Conservation (phyloP, 805 yeast species). For the Candida patagonica region DNA sequence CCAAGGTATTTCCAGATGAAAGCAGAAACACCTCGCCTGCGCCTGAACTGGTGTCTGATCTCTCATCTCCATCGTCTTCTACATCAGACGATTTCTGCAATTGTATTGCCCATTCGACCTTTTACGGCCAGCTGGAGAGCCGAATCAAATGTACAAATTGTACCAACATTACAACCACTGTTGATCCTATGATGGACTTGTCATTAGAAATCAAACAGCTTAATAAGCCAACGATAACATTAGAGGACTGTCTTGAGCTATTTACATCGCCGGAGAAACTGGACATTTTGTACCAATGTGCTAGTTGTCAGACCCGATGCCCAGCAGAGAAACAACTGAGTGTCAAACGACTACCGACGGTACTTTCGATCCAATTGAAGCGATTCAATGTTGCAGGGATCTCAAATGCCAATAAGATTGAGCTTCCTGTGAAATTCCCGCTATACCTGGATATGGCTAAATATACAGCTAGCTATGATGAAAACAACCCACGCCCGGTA, state of each 20-base stretch:
- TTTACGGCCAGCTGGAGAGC: constrained; percentile 76
- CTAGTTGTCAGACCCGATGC: constrained; percentile 50
- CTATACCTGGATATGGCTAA: constrained; percentile 60
- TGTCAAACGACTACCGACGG: constrained; percentile 62
- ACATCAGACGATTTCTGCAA: constrained; percentile 36
- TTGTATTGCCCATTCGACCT: constrained; percentile 76
- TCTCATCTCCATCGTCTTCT: constrained; percentile 1
- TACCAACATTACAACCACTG: constrained; percentile 50
- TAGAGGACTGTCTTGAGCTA: constrained; percentile 60
- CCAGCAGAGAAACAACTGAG: constrained; percentile 65
- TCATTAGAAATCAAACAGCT: constrained; percentile 57
- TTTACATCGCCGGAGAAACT: constrained; percentile 73
- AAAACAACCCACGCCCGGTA: constrained; percentile 25
- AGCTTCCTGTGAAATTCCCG: constrained; percentile 65
- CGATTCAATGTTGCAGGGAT: constrained; percentile 47
- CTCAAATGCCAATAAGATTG: constrained; percentile 50
- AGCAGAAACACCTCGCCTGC: constrained; percentile 1
- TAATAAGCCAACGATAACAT: constrained; percentile 17
- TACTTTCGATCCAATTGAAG: constrained; percentile 76
- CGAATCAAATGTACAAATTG: constrained; percentile 69
- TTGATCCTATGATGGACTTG: constrained; percentile 85
- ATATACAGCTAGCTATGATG: constrained; percentile 31
- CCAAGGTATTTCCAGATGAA: constrained; percentile 7
- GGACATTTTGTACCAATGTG: constrained; percentile 66
- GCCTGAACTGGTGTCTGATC: constrained; percentile 5